Conservation (phyloP, 164 flowering plant genomes). For the Protea cynaroides region DNA sequence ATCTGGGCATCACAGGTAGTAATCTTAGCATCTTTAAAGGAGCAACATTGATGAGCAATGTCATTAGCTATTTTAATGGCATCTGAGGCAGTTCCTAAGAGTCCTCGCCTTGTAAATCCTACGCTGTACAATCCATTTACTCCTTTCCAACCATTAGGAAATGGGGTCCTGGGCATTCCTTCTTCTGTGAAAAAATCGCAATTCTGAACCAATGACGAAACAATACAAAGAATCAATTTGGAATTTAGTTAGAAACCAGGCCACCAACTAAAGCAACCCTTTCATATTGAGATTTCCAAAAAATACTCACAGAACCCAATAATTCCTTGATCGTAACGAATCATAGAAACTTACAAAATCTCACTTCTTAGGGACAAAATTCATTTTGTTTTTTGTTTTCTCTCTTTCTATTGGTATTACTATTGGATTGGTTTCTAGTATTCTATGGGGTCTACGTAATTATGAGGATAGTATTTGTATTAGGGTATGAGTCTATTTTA, state of each 20-base stretch:
- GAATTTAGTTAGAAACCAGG: not conserved
- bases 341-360: too few species aligned
- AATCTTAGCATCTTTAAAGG: conserved; percentile 11
- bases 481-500: too few species aligned
- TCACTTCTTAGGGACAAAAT: too few species aligned
- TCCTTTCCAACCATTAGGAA: conserved; percentile 86
- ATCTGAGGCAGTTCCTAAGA: conserved; percentile 65
- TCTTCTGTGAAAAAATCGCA: conserved; percentile 67
- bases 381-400: too few species aligned
- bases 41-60: conserved; percentile 46
- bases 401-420: too few species aligned
- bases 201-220: conserved; percentile 32
- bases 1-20: conserved; percentile 11
- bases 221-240: not conserved
- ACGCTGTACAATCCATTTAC: conserved; percentile 70
- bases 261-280: not conserved
- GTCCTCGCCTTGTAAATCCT: conserved; percentile 80
- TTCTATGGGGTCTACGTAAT: too few species aligned
- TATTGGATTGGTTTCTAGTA: too few species aligned
- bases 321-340: conserved; percentile 11
- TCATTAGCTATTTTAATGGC: conserved; percentile 70
- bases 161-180: conserved; percentile 82
- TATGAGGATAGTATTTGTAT: too few species aligned
- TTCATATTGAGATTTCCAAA: not conserved
- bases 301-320: conserved; percentile 1